Conservation (phyloP, 352 stramenopile species). For the Phytophthora gonapodyides region DNA sequence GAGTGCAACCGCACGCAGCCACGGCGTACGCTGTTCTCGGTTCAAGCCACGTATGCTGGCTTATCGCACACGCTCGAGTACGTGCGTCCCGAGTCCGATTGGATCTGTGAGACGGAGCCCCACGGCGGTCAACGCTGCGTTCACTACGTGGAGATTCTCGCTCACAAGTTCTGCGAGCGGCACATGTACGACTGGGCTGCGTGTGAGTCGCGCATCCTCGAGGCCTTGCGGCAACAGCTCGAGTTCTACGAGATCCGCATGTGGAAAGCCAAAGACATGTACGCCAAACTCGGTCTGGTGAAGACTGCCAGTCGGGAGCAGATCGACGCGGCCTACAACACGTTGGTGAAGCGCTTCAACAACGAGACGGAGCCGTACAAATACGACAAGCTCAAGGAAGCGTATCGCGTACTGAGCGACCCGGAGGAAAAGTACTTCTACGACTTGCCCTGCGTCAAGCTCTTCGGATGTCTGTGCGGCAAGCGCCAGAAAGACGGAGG, state of each 20-base stretch:
- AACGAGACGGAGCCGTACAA: slow-evolving; percentile 85
- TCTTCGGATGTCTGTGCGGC: slow-evolving; percentile 77
- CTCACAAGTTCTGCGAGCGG: slow-evolving; percentile 65
- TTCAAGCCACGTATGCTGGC: slow-evolving; percentile 76
- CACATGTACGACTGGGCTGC: slow-evolving; percentile 74
- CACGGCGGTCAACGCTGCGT: slow-evolving; percentile 65
- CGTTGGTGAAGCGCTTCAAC: slow-evolving; percentile 83
- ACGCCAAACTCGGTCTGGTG: slow-evolving; percentile 81
- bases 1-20: slow-evolving; percentile 55
- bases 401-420: slow-evolving; percentile 78
- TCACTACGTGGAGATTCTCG: slow-evolving; percentile 75
- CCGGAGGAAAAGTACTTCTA: slow-evolving; percentile 87
- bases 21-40: slow-evolving; percentile 75
- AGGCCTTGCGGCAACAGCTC: slow-evolving; percentile 63
- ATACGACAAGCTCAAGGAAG: slow-evolving; percentile 82
- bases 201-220: slow-evolving; percentile 60
- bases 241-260: slow-evolving; percentile 75
- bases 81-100: slow-evolving; percentile 79
- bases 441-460: slow-evolving; percentile 82
- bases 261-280: slow-evolving; percentile 80
- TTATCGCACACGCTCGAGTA: slow-evolving; percentile 76
- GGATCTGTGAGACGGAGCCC: slow-evolving; percentile 57
- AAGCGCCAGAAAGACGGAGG: slow-evolving; percentile 81
- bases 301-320: slow-evolving; percentile 69
- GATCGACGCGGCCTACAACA: slow-evolving; percentile 84